Base-by-base conservation (phyloP, 1,284 basidiomycete genomes). In the Ganoderma multipileum region DNA sequence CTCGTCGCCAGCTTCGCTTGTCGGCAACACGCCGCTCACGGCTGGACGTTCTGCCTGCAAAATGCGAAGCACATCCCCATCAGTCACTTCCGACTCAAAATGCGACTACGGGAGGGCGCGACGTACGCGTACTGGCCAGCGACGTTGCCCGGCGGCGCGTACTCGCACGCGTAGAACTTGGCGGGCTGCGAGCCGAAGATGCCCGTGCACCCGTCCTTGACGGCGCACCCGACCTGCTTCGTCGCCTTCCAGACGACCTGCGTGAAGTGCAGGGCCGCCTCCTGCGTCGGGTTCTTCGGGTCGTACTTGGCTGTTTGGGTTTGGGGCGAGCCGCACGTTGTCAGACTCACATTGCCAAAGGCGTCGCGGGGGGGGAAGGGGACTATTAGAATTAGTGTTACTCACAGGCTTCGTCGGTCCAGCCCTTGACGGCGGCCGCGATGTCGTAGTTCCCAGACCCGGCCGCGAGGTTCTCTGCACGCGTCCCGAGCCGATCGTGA, bases 191-290 rank as follows among this genome's bases (percentile, higher is more conserved):
- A 62, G 33, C 74, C 77, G 75, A 90, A 87, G 67, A 90, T 87
- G 38, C 84, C 85, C 72, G 76, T 77, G 78, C 88, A 90, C 16
- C 76, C 72, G 65, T 83, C 78, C 44, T 9, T 47, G 52, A 86
- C 81, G 30, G 88, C 90, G 76, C 90, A 92, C 36, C 90, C 91
- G 38, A 92, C 80, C 70, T 90, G 80, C 0, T 83, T 86, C 14
- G 86, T 85, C 9, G 77, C 82, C 78, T 92, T 91, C 91, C 91
- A 93, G 2, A 93, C 90, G 59, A 79, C 77, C 78, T 93, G 91
- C 8, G 91, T 93, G 75, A 89, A 93, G 77, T 93, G 91, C 61
- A 89, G 91, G 33, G 33, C 33, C 33, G 33, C 3, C 4, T 33
- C 33, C 20, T 85, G 74, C 59, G 78, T 65, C 3, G 90, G 90